phyloP scores from a whole-genome alignment of 164 flowering plant genomes.

The Cinnamomum chago region DNA sequence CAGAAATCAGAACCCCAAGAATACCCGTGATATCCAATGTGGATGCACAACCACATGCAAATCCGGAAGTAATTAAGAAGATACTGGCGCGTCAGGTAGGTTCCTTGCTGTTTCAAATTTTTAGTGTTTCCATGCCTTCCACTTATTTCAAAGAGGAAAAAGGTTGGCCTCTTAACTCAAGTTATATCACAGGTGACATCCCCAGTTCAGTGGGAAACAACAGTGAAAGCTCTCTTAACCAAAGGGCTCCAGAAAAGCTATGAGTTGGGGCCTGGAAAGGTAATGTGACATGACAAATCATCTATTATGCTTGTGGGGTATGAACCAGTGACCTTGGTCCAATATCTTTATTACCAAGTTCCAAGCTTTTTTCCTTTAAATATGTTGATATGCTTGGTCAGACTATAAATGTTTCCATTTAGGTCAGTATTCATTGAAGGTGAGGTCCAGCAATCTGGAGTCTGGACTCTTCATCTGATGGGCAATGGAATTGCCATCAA shows the following conservation, averaged over 20 bases:
- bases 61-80: conserved; percentile 82
- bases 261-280: conserved; percentile 99
- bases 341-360: not conserved
- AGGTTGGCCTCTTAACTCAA: conserved; percentile 2
- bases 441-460: not conserved
- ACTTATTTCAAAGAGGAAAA: not conserved
- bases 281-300: conserved; percentile 13
- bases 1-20: conserved; percentile 74
- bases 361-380: not conserved
- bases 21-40: conserved; percentile 98
- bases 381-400: not conserved
- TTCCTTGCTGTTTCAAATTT: not conserved
- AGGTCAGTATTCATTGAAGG: not conserved
- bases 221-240: conserved; percentile 68
- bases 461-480: not conserved
- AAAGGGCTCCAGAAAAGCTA: conserved; percentile 80
- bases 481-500: not conserved
- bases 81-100: conserved; percentile 87
- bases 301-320: not conserved
- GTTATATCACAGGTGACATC: conserved; percentile 68
- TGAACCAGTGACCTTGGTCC: not conserved
- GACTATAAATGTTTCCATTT: not conserved
- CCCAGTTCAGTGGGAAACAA: conserved; percentile 96
- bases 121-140: not conserved
- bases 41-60: conserved; percentile 91